Conservation (phyloP, 1,284 basidiomycete species). For the Papiliotrema laurentii region DNA sequence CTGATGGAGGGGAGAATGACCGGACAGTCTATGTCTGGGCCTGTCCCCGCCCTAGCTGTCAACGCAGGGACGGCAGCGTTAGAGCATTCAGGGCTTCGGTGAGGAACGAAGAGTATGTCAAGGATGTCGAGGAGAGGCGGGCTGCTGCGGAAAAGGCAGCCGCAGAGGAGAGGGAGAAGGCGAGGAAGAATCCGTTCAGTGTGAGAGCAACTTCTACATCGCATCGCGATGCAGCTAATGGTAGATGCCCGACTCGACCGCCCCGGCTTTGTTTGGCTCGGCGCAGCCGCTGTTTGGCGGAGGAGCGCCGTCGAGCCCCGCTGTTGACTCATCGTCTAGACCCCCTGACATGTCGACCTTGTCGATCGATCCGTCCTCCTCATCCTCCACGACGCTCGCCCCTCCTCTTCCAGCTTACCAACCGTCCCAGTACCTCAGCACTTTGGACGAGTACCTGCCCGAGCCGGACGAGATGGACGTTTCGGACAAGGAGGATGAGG, state of each 20-base stretch:
- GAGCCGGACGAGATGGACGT: constrained; percentile 28
- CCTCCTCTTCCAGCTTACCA: constrained; percentile 45
- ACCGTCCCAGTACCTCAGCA: constrained; percentile 45
- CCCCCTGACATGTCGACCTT: constrained; percentile 23
- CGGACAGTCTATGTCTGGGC: constrained; percentile 47
- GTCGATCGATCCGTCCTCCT: constrained; percentile 10
- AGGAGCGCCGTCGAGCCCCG: constrained; percentile 5
- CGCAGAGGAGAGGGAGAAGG: constrained; percentile 29
- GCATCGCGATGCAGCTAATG: too few relatives aligned
- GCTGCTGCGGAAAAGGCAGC: constrained; percentile 33
- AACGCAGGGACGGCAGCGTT: constrained; percentile 41
- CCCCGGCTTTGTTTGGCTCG: constrained; percentile 26
- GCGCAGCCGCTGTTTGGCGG: constrained; percentile 30
- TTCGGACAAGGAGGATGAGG: constrained; percentile 27
- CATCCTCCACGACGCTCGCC: constrained; percentile 17
- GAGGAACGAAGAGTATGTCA: constrained; percentile 46
- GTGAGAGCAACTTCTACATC: too few relatives aligned
- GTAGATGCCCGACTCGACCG: constrained; percentile 7
- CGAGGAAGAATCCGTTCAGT: constrained; percentile 46
- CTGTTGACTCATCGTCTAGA: neutral
- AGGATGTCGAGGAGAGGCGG: constrained; percentile 39
- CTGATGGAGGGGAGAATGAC: constrained; percentile 48
- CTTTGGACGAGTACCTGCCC: constrained; percentile 46
- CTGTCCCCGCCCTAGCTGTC: constrained; percentile 39
- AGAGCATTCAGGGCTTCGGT: constrained; percentile 45